Evolutionary conservation across 2,329 filamentous ascomycete species (phyloP).

Genomic region (Curvularia eragrostidis): DNA sequence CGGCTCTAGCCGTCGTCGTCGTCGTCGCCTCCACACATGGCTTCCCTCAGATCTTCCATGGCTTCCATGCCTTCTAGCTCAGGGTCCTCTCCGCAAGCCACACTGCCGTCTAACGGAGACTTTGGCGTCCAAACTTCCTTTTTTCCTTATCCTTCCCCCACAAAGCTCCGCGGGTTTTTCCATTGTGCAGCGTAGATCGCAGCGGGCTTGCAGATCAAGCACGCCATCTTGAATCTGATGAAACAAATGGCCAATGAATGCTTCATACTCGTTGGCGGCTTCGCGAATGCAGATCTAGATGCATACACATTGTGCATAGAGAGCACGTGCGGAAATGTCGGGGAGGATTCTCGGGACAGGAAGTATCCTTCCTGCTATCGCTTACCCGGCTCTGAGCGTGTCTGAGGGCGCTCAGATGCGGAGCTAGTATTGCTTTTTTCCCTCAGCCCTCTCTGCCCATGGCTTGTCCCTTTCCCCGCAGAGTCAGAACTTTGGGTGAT

Average conservation of each 20-base stretch:
- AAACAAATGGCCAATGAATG: slow-evolving; percentile 7
- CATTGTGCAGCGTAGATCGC: slow-evolving; percentile 21
- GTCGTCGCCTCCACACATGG: slow-evolving; percentile 5
- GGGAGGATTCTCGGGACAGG: slow-evolving; percentile 13
- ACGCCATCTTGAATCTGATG: slow-evolving; percentile 4
- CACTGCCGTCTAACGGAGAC: slow-evolving; percentile 15
- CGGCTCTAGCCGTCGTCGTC: slow-evolving; percentile 8
- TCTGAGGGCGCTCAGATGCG: slow-evolving; percentile 8
- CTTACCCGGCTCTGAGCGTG: slow-evolving; percentile 1
- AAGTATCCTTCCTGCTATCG: slow-evolving; percentile 11
- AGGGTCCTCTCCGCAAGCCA: slow-evolving; percentile 21
- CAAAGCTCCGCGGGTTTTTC: slow-evolving; percentile 14
- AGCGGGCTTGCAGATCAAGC: slow-evolving; percentile 20
- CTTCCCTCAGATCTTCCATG: slow-evolving; percentile 1
- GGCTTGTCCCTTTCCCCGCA: slow-evolving; percentile 8
- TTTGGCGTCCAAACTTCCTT: slow-evolving; percentile 11
- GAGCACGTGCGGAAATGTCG: slow-evolving; percentile 4
- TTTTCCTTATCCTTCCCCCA: slow-evolving; percentile 14
- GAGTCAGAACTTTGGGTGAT: slow-evolving; percentile 1
- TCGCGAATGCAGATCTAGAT: neutral
- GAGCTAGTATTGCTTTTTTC: slow-evolving; percentile 6
- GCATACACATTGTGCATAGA: neutral
- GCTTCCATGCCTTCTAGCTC: slow-evolving; percentile 20
- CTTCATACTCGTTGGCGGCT: neutral
- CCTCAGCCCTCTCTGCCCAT: neutral